Conservation (phyloP, 169 alveolate species). For the Perkinsus marinus region DNA sequence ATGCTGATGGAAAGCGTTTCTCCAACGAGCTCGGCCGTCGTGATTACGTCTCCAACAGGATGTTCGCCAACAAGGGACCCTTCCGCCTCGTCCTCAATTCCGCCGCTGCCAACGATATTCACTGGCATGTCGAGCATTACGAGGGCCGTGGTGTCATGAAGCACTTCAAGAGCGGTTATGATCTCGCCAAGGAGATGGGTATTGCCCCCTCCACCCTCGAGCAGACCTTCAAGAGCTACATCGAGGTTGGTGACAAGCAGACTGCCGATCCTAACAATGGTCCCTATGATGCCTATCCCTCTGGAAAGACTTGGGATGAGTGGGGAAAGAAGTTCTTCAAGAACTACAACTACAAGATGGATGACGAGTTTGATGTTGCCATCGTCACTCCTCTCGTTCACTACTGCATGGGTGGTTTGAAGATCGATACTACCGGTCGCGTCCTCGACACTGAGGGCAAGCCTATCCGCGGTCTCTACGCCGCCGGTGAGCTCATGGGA, state of each 20-base stretch:
- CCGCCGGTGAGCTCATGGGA: conserved; percentile 44
- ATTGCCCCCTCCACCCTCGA: not conserved
- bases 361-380: conserved; percentile 30
- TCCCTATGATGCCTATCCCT: conserved; percentile 6
- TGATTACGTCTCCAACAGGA: conserved; percentile 29
- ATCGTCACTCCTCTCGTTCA: conserved; percentile 35
- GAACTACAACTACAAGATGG: conserved; percentile 11
- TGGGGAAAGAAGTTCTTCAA: conserved; percentile 22
- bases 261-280: conserved; percentile 5
- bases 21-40: conserved; percentile 49
- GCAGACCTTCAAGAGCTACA: conserved; percentile 15
- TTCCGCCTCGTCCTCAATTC: conserved; percentile 26
- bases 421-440: conserved; percentile 25
- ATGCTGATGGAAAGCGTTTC: conserved; percentile 44
- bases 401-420: conserved; percentile 43
- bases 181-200: conserved; percentile 9
- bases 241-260: conserved; percentile 11
- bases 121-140: conserved; percentile 10
- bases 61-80: conserved; percentile 34
- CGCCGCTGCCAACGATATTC: conserved; percentile 4
- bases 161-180: conserved; percentile 1
- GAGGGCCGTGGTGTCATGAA: conserved; percentile 9
- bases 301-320: conserved; percentile 22
- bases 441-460: conserved; percentile 22
- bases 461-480: conserved; percentile 35